These are phyloP conservation scores for Martensiomyces pterosporus DNA, from an alignment of 192 early-diverging fungal species.

Conservation along the genomic window DNA sequence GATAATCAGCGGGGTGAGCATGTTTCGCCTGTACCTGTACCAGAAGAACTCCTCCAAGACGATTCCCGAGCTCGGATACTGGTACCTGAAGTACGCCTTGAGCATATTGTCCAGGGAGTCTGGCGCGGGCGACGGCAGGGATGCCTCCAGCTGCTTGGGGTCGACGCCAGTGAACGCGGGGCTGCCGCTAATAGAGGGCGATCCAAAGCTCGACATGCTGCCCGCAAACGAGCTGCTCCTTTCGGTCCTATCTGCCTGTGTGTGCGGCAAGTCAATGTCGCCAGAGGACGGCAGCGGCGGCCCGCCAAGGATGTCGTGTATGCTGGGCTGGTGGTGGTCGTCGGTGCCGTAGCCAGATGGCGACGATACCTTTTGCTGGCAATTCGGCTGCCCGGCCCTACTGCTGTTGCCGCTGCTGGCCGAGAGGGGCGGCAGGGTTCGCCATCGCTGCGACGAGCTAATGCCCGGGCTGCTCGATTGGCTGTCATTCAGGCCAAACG, in stretches of 20 bases:
- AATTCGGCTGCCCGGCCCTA: no score
- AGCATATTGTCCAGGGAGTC: conserved; percentile 48
- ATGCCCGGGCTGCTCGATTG: conserved; percentile 18
- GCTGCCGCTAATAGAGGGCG: conserved; percentile 25
- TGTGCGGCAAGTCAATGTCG: no score
- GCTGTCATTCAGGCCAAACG: background rate
- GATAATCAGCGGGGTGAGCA: conserved; percentile 49
- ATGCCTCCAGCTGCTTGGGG: conserved; percentile 31
- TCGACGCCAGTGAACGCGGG: conserved; percentile 29
- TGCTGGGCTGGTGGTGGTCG: conserved; percentile 1
- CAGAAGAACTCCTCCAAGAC: conserved; percentile 49
- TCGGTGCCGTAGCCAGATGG: conserved; percentile 4
- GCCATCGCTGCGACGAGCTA: conserved; percentile 15
- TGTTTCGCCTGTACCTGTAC: conserved; percentile 45
- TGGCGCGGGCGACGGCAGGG: conserved; percentile 25
- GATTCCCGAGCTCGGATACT: conserved; percentile 46
- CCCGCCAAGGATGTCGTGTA: conserved; percentile 5
- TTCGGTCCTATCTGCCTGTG: conserved; percentile 11
- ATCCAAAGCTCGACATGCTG: conserved; percentile 29
- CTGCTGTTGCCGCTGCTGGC: background rate
- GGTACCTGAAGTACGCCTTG: conserved; percentile 48
- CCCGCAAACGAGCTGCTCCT: conserved; percentile 29
- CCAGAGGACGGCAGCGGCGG: conserved; percentile 7
- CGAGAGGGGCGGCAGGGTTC: conserved; percentile 13
- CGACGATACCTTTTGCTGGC: no score